Percentiles rank a stretch among this genome's conserved stretches.
Evolutionary conservation across 2,329 filamentous ascomycete genomes (phyloP).

Genomic region (Drechslerella coelobrocha): DNA sequence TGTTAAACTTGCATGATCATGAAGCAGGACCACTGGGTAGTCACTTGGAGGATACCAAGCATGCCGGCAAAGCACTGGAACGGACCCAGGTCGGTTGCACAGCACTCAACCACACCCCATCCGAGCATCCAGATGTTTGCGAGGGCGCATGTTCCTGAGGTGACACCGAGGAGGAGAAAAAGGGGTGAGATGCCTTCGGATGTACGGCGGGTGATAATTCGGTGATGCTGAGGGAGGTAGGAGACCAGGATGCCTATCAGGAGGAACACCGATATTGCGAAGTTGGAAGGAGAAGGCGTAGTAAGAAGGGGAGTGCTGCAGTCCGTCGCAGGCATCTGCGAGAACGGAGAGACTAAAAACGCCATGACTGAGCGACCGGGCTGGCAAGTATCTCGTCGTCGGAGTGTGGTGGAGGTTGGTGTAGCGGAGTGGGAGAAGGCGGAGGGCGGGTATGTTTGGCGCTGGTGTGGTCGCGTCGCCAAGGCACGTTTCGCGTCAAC

Average conservation of each 20-base stretch:
- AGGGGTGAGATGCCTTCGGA: conserved; percentile 95
- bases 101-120: conserved; percentile 87
- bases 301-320: conserved; percentile 32
- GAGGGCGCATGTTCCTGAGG: conserved; percentile 85
- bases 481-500: not conserved
- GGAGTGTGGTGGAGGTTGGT: not conserved
- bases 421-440: conserved; percentile 1
- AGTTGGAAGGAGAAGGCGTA: conserved; percentile 40
- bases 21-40: conserved; percentile 90
- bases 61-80: conserved; percentile 85
- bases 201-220: conserved; percentile 82
- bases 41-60: conserved; percentile 88
- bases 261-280: conserved; percentile 66
- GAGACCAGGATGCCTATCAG: conserved; percentile 87
- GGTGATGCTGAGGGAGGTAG: conserved; percentile 91
- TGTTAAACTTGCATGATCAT: conserved; percentile 75
- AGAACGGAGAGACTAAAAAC: conserved; percentile 52
- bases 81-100: conserved; percentile 73
- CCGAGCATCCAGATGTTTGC: conserved; percentile 90
- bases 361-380: conserved; percentile 14
- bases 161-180: conserved; percentile 91
- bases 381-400: not conserved
- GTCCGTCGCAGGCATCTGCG: conserved; percentile 38
- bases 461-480: not conserved
- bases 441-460: not conserved